A percentile compares a stretch with the other conserved stretches of the same genome.
phyloP scores from a whole-genome alignment of 805 yeast species.

The Candida insectalens region DNA sequence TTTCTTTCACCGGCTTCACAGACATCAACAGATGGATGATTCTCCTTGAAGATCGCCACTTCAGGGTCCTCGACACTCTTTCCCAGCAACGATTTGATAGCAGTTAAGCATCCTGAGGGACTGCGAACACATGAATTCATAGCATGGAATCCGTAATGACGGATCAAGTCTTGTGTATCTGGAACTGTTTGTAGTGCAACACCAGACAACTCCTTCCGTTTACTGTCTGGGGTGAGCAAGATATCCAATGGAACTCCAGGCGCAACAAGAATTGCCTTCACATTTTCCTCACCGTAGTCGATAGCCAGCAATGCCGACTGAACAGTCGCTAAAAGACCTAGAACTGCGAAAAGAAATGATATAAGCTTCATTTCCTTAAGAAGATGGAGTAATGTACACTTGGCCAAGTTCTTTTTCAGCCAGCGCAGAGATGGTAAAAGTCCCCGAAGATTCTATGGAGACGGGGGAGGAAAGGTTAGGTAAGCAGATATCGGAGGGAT shows the following conservation, averaged over 20 bases:
- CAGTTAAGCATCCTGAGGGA: conserved; percentile 60
- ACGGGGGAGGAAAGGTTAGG: neutral
- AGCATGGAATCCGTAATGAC: conserved; percentile 74
- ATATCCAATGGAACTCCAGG: conserved; percentile 86
- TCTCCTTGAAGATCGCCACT: conserved; percentile 35
- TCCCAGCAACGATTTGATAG: conserved; percentile 68
- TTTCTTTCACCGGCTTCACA: conserved; percentile 34
- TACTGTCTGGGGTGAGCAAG: conserved; percentile 81
- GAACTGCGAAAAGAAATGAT: neutral
- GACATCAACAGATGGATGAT: conserved; percentile 54
- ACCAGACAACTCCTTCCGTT: conserved; percentile 82
- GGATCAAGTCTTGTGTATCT: conserved; percentile 38
- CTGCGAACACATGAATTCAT: conserved; percentile 59
- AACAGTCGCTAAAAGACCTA: neutral
- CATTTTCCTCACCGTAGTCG: conserved; percentile 81
- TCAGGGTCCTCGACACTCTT: conserved; percentile 36
- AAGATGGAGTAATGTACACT: neutral
- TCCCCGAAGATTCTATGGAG: too few species aligned
- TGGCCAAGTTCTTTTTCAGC: too few species aligned
- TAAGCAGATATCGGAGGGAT: neutral
- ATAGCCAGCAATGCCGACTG: conserved; percentile 71
- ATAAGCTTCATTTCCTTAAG: neutral
- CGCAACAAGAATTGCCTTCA: conserved; percentile 82
- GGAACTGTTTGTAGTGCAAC: conserved; percentile 44
- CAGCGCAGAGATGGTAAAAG: too few species aligned